Base-by-base conservation (phyloP, 768 basidiomycete genomes). In the Phlebiopsis gigantea region DNA sequence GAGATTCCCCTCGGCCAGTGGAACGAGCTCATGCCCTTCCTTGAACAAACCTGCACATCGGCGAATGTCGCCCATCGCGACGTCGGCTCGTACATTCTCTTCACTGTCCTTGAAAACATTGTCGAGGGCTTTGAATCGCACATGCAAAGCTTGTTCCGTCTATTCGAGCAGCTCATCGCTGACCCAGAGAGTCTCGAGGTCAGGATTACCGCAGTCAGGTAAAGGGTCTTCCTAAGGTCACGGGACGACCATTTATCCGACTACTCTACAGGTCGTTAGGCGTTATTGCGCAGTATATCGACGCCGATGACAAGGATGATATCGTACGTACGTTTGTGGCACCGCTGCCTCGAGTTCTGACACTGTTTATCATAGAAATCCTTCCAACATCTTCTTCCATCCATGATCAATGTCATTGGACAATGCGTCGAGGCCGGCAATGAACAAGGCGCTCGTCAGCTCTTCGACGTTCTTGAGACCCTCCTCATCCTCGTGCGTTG, bases 401-500 rank as follows among this genome's bases (percentile, higher is more conserved):
- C 76, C 25, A 95, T 98, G 81, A 89, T 98, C 52, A 79, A 82
- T 57, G 94, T 98, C 49, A 85, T 98, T 39, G 87, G 87, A 4
- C 87, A 93, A 70, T 80, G 85, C 39, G 83, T 98, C 6, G 88
- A 90, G 62, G 70, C 80, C 31, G 82, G 80, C 31, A 88, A 98
- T 66, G 92, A 94, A 66, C 77, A 79, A 31, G 84, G 84, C 53
- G 90, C 92, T 46, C 85, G 94, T 61, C 85, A 95, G 66, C 77
- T 94, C 24, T 97, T 98, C 66, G 97, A 99, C 67, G 92, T 98
- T 26, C 79, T 98, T 60, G 97, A 98, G 77, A 95, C 93, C 0
- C 84, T 98, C 46, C 80, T 96, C 46, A 96, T 98, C 67, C 83
- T 98, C 57, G 91, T 90, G 62, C 57, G 85, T 71, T 14, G 34